Percentiles rank a stretch among this genome's conserved stretches.
These are phyloP conservation scores for Talaromyces sp. DNA, from an alignment of 2,329 filamentous ascomycete genomes.

Conservation along the genomic window DNA sequence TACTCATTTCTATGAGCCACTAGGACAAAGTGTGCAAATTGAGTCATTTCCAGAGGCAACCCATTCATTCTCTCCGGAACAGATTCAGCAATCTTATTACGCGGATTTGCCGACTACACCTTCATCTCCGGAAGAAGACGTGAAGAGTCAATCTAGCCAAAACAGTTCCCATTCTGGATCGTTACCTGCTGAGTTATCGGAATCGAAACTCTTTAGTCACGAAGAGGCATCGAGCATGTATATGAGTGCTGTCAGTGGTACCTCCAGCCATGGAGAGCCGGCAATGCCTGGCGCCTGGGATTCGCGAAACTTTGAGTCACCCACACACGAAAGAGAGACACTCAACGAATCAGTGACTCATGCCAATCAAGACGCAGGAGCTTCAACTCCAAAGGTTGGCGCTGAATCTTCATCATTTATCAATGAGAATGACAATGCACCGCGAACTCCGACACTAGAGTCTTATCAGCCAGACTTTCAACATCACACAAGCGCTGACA, in stretches of 20 bases:
- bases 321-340: not conserved
- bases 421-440: not conserved
- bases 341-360: not conserved
- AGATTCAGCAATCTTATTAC: slow-evolving; percentile 5
- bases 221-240: slow-evolving; percentile 53
- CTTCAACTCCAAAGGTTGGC: slow-evolving; percentile 32
- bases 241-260: slow-evolving; percentile 55
- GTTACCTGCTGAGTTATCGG: slow-evolving; percentile 37
- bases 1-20: not conserved
- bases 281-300: slow-evolving; percentile 46
- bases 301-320: slow-evolving; percentile 25
- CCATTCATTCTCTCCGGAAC: not conserved
- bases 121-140: not conserved
- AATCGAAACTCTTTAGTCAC: slow-evolving; percentile 48
- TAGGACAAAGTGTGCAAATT: not conserved
- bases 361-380: slow-evolving; percentile 21
- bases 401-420: slow-evolving; percentile 18
- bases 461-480: not conserved
- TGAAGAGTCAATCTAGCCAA: slow-evolving; percentile 21
- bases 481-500: slow-evolving; percentile 19
- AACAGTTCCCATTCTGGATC: slow-evolving; percentile 23
- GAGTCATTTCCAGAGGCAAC: not conserved
- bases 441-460: not conserved
- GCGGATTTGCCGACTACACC: not conserved
- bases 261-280: slow-evolving; percentile 28